Conservation (phyloP, 2,329 filamentous ascomycete species). For the Stylonectria norvegica region DNA sequence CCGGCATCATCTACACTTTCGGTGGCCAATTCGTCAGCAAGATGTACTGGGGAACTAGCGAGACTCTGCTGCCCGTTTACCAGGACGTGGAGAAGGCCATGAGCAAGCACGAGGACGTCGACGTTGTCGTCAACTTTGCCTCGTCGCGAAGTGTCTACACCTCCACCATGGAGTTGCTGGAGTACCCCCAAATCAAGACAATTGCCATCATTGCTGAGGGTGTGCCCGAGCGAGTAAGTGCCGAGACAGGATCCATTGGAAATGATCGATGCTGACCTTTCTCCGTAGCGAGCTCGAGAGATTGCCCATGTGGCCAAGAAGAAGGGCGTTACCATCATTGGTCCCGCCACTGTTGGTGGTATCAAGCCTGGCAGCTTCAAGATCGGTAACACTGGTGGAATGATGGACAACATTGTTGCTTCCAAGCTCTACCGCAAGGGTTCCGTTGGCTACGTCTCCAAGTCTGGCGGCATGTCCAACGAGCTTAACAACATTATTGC, state of each 20-base stretch:
- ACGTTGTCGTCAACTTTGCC: constrained; percentile 98
- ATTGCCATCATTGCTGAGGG: constrained; percentile 99
- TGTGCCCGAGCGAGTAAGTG: constrained; percentile 93
- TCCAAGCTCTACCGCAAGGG: constrained; percentile 99
- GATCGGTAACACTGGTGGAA: constrained; percentile 99
- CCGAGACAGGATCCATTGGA: too few species aligned
- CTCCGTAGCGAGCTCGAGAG: constrained; percentile 80
- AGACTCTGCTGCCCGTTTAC: constrained; percentile 98
- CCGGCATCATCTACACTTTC: constrained; percentile 99
- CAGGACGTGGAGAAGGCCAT: constrained; percentile 90
- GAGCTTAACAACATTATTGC: constrained; percentile 99
- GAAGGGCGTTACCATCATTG: constrained; percentile 99
- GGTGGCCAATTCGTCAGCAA: constrained; percentile 99
- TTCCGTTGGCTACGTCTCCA: constrained; percentile 98
- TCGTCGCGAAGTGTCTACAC: constrained; percentile 98
- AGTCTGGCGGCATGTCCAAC: constrained; percentile 99
- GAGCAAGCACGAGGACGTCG: constrained; percentile 93
- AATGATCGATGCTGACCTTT: constrained; percentile 9
- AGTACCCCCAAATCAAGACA: constrained; percentile 93
- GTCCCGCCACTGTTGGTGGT: constrained; percentile 95
- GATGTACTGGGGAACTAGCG: constrained; percentile 99
- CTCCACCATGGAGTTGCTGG: constrained; percentile 98
- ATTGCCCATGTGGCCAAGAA: constrained; percentile 95
- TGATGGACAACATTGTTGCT: constrained; percentile 99
- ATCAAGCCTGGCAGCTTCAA: constrained; percentile 99